Conservation (phyloP, 345 rosid genomes). For the Boechera stricta region DNA sequence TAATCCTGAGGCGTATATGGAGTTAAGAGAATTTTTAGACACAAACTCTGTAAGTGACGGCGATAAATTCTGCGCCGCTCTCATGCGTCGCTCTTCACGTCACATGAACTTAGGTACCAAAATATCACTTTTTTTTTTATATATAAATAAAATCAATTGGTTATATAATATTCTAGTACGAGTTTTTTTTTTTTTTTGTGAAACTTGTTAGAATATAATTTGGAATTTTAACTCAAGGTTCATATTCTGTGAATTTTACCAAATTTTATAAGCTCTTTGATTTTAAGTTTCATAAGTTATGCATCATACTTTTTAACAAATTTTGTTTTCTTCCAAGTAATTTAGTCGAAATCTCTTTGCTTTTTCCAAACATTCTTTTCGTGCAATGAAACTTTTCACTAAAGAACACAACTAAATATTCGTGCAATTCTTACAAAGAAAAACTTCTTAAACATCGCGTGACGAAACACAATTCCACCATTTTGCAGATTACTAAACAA, state of each 20-base stretch:
- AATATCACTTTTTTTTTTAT: background rate
- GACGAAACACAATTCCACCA: no score
- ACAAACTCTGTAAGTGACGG: slow-evolving; percentile 76
- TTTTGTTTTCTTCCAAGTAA: background rate
- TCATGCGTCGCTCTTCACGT: slow-evolving; percentile 81
- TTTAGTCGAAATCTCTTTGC: slow-evolving; percentile 7
- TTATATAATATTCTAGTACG: background rate
- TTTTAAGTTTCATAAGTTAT: background rate
- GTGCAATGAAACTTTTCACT: background rate
- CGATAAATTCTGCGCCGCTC: slow-evolving; percentile 68
- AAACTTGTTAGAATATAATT: background rate
- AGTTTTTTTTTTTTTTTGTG: no score
- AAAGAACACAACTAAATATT: background rate
- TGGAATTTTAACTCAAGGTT: background rate
- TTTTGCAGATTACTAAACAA: background rate
- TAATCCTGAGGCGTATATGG: slow-evolving; percentile 75
- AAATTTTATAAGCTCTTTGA: background rate
- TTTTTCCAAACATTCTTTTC: background rate
- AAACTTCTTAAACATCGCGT: background rate
- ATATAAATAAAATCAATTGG: background rate
- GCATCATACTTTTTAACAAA: background rate
- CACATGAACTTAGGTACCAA: slow-evolving; percentile 69
- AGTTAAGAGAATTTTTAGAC: slow-evolving; percentile 62
- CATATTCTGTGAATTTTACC: background rate
- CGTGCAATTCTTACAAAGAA: background rate